Conservation (phyloP, 164 flowering plant species). For the Nymphaea colorata region DNA sequence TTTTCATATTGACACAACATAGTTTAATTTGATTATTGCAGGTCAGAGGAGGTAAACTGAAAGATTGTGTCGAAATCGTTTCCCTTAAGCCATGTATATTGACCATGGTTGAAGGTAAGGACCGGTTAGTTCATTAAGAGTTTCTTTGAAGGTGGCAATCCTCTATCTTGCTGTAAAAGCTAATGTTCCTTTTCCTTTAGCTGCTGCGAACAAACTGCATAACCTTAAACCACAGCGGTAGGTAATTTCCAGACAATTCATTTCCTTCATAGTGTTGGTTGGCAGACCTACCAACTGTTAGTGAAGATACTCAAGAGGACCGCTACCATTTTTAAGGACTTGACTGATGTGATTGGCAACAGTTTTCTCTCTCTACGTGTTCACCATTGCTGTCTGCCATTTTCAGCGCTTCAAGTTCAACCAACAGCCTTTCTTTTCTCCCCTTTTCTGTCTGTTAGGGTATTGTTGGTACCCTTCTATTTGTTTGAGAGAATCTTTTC, state of each 20-base stretch:
- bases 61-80: conserved; percentile 54
- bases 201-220: background rate
- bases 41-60: conserved; percentile 66
- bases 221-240: background rate
- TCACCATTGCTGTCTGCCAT: too few relatives aligned
- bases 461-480: too few relatives aligned
- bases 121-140: background rate
- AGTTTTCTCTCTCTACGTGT: too few relatives aligned
- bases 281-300: background rate
- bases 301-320: background rate
- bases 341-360: too few relatives aligned
- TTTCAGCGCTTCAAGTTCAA: too few relatives aligned
- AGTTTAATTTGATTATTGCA: conserved; percentile 11
- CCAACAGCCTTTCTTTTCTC: too few relatives aligned
- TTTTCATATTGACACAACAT: background rate
- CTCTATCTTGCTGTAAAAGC: background rate
- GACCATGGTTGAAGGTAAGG: conserved; percentile 76
- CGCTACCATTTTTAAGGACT: too few relatives aligned
- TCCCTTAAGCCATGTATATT: conserved; percentile 65
- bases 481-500: too few relatives aligned
- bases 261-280: background rate
- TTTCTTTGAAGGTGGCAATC: background rate
- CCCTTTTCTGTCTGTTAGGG: too few relatives aligned
- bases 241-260: background rate
- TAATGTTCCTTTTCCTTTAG: background rate